Conservation (phyloP, 2,329 filamentous ascomycete genomes). For the Metarhizium rileyi region DNA sequence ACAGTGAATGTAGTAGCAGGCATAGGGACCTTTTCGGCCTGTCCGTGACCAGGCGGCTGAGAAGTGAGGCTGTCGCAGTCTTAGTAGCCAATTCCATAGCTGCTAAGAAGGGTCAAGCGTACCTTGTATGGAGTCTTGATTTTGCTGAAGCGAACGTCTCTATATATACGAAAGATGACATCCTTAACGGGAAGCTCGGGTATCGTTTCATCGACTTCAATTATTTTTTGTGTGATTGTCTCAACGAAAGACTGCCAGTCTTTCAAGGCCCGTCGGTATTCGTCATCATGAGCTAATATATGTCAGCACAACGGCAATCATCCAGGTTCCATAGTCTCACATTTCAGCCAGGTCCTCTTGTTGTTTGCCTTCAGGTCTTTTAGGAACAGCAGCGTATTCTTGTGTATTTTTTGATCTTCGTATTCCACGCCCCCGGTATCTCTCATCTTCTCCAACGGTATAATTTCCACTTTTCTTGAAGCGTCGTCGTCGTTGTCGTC, state of each 20-base stretch:
- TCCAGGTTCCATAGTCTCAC: slow-evolving; percentile 22
- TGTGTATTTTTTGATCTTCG: slow-evolving; percentile 41
- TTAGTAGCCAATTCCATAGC: background rate
- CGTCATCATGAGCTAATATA: slow-evolving; percentile 59
- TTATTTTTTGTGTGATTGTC: slow-evolving; percentile 58
- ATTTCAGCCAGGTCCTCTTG: slow-evolving; percentile 47
- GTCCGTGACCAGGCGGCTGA: slow-evolving; percentile 81
- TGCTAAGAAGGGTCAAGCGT: slow-evolving; percentile 14
- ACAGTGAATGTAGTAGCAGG: slow-evolving; percentile 79
- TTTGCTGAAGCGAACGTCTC: slow-evolving; percentile 76
- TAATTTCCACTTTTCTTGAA: slow-evolving; percentile 23
- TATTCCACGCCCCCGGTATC: slow-evolving; percentile 32
- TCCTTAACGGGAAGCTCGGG: slow-evolving; percentile 82
- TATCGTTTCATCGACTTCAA: slow-evolving; percentile 66
- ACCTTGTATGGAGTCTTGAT: slow-evolving; percentile 86
- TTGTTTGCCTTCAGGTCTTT: slow-evolving; percentile 51
- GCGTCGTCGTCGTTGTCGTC: slow-evolving; percentile 22
- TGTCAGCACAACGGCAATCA: background rate
- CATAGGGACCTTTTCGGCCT: slow-evolving; percentile 78
- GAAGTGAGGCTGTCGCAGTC: slow-evolving; percentile 56
- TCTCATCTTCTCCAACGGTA: slow-evolving; percentile 26
- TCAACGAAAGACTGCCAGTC: slow-evolving; percentile 78
- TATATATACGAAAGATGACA: slow-evolving; percentile 77
- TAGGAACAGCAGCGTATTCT: slow-evolving; percentile 49
- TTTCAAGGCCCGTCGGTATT: slow-evolving; percentile 67